phyloP scores from a whole-genome alignment of 108 stramenopile genomes.

The Pseudonitzschia multiseries region DNA sequence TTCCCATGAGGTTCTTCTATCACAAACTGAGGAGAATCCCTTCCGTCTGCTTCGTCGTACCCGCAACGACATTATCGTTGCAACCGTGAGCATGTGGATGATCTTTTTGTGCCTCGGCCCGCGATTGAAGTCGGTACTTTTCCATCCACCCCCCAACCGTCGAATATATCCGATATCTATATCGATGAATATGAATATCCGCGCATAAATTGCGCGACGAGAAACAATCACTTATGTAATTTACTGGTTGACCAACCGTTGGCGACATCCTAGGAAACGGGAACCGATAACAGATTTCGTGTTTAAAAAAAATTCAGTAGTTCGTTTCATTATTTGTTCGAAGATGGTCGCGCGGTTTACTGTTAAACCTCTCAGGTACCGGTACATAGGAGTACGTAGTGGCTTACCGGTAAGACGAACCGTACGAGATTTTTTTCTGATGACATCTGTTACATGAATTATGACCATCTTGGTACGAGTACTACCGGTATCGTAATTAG shows the following conservation, averaged over 20 bases:
- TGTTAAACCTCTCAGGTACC: no score
- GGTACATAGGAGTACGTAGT: no score
- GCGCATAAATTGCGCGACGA: neutral
- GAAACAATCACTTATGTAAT: neutral
- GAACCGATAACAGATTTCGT: neutral
- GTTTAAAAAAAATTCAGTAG: no score
- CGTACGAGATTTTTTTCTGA: no score
- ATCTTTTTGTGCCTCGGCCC: neutral
- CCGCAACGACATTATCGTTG: constrained; percentile 9
- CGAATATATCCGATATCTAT: neutral
- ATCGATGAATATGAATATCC: neutral
- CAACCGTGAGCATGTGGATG: neutral
- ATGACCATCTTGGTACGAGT: no score
- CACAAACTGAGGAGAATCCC: neutral
- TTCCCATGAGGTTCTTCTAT: no score
- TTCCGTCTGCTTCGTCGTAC: neutral
- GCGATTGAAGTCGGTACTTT: neutral
- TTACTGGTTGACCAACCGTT: neutral
- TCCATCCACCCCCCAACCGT: neutral
- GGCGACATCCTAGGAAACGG: neutral
- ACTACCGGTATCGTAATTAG: no score
- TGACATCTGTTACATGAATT: no score
- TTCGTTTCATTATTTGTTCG: no score
- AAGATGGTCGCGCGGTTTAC: neutral
- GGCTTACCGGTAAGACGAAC: no score